Evolutionary conservation across 805 yeast genomes (phyloP), one percentile per base, ranked within the genome.

Genomic region (Candida nonsorbophila): DNA sequence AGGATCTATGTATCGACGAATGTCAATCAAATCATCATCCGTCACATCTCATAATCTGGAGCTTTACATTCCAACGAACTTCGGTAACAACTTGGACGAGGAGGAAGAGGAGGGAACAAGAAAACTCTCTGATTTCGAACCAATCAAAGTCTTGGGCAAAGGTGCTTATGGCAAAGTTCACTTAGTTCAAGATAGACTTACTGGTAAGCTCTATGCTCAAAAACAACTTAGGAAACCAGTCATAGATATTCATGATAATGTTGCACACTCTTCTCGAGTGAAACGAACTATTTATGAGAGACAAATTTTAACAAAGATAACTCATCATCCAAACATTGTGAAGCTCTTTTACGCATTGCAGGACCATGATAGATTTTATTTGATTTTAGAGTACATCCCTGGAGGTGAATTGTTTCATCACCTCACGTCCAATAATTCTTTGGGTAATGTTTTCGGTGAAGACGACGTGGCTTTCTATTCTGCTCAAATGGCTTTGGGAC

Each of bases 401-500:
- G 71, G 71, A 7, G 71, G 71, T 7, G 71, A 65, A 44, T 47
- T 65, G 22, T 64, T 64, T 44, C 68, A 62, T 38, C 71, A 64
- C 42, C 44, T 64, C 22, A 58, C 63, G 0, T 39, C 41, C 22
- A 40, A 44, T 21, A 49, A 47, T 27, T 37, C 44, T 12, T 27
- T 45, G 12, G 48, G 50, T 6, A 45, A 43, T 33, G 48, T 37
- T 2, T 45, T 45, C 28, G 36, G 42, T 17, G 69, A 63, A 32
- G 59, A 56, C 30, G 53, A 58, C 35, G 69, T 62, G 14, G 51
- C 67, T 10, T 64, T 53, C 42, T 64, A 64, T 37, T 49, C 59
- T 11, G 71, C 69, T 0, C 68, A 64, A 41, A 63, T 63, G 60
- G 49, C 62, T 1, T 32, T 63, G 11, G 71, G 65, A 1, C 37